A percentile compares a stretch with the other conserved stretches of the same genome.
Evolutionary conservation across 2,329 filamentous ascomycete species (phyloP).

Genomic region (Trichophyton mentagrophytes): DNA sequence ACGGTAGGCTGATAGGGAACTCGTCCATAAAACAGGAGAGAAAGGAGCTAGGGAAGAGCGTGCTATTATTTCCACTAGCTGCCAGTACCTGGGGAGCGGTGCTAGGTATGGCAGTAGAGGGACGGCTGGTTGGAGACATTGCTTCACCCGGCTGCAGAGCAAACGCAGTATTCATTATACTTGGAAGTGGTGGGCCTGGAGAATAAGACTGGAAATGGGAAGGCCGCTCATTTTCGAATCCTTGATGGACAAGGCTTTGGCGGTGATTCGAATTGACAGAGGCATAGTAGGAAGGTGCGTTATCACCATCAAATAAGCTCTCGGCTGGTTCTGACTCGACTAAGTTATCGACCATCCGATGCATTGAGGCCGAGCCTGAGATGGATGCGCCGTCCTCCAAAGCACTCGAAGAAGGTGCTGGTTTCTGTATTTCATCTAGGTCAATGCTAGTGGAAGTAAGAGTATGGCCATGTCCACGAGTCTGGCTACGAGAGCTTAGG

Average conservation of each 20-base stretch:
- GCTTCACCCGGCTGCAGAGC: slow-evolving; percentile 29
- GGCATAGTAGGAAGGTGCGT: not conserved
- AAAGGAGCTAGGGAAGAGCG: not conserved
- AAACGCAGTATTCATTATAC: slow-evolving; percentile 30
- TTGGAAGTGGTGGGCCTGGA: slow-evolving; percentile 21
- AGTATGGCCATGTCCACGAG: slow-evolving; percentile 25
- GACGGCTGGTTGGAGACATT: slow-evolving; percentile 21
- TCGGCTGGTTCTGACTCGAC: slow-evolving; percentile 33
- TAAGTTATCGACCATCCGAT: slow-evolving; percentile 47
- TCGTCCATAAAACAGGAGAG: not conserved
- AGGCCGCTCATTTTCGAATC: not conserved
- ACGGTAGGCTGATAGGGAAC: not conserved
- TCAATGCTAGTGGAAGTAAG: slow-evolving; percentile 31
- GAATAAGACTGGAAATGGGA: slow-evolving; percentile 10
- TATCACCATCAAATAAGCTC: slow-evolving; percentile 7
- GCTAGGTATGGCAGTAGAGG: slow-evolving; percentile 15
- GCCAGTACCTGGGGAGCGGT: not conserved
- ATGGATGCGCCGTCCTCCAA: slow-evolving; percentile 24
- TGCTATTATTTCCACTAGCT: not conserved
- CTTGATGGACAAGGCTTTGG: not conserved
- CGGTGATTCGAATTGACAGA: not conserved
- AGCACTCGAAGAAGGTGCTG: slow-evolving; percentile 14
- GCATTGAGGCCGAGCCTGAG: slow-evolving; percentile 39
- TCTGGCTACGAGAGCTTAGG: slow-evolving; percentile 26
- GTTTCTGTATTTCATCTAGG: slow-evolving; percentile 27